Evolutionary conservation across 139 green algal species (phyloP).

Genomic region (Choricystis sp.): DNA sequence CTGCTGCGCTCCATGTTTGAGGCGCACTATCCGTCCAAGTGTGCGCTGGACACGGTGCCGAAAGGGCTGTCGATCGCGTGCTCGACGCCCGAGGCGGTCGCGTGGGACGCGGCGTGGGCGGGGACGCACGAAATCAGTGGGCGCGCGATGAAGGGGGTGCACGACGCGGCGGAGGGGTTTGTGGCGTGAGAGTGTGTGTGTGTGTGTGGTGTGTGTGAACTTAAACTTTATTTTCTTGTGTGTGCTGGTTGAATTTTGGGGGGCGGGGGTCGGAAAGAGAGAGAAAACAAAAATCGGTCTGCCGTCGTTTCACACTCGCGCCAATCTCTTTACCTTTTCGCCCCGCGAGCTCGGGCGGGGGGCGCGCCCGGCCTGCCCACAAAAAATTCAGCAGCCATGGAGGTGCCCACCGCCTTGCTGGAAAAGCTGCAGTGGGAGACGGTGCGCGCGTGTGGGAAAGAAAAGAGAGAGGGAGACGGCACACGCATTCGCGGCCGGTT

Average conservation of each 20-base stretch:
- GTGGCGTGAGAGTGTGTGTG: no score
- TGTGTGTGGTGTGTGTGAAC: no score
- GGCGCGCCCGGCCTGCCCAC: no score
- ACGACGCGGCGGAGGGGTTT: constrained; percentile 7
- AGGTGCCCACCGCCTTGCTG: background rate
- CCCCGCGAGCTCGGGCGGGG: no score
- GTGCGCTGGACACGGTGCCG: constrained; percentile 45
- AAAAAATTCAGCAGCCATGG: no score
- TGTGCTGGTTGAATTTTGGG: no score
- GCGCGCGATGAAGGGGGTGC: constrained; percentile 32
- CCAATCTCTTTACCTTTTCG: no score
- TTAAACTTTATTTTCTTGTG: no score
- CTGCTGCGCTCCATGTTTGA: constrained; percentile 82
- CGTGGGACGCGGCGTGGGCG: constrained; percentile 46
- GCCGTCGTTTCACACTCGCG: no score
- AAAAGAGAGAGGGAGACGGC: background rate
- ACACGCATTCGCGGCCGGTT: background rate
- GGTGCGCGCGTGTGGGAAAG: constrained; percentile 3
- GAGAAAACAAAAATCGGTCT: no score
- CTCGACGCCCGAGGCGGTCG: constrained; percentile 46
- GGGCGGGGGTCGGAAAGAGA: background rate
- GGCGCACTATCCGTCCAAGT: constrained; percentile 57
- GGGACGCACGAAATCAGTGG: constrained; percentile 53
- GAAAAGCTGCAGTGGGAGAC: constrained; percentile 12
- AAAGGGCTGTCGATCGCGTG: constrained; percentile 49